Evolutionary conservation across 2,329 filamentous ascomycete genomes (phyloP).

Genomic region (Zasmidium citrigriseum): DNA sequence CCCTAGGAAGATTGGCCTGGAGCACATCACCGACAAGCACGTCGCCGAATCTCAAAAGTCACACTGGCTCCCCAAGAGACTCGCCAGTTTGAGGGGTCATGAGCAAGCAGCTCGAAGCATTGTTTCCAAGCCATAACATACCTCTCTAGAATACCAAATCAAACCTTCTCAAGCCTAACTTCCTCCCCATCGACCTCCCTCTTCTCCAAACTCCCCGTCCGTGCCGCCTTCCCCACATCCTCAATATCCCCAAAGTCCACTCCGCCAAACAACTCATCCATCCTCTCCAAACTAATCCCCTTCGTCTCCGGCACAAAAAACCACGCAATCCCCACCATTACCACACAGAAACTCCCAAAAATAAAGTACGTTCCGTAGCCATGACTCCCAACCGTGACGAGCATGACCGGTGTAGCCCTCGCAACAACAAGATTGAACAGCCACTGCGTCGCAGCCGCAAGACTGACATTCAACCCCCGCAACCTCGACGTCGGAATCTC

Average conservation of each 20-base stretch:
- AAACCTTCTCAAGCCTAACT: conserved; percentile 5
- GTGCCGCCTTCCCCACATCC: conserved; percentile 5
- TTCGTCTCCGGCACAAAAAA: conserved; percentile 74
- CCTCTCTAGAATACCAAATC: too few species aligned
- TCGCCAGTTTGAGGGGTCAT: too few species aligned
- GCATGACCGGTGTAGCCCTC: conserved; percentile 66
- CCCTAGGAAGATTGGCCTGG: too few species aligned
- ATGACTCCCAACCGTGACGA: conserved; percentile 53
- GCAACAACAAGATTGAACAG: conserved; percentile 73
- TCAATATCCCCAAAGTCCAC: conserved; percentile 12
- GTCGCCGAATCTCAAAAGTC: too few species aligned
- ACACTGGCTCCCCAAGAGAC: too few species aligned
- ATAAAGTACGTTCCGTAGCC: conserved; percentile 51
- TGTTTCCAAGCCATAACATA: too few species aligned
- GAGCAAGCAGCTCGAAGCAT: too few species aligned
- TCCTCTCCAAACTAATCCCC: conserved; percentile 39
- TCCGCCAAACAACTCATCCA: conserved; percentile 34
- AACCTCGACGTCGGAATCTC: conserved; percentile 69
- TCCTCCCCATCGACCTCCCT: conserved; percentile 7
- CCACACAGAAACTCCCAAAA: conserved; percentile 60
- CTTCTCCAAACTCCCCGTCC: conserved; percentile 11
- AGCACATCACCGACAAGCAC: too few species aligned
- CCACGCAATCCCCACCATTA: conserved; percentile 62
- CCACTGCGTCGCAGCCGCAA: conserved; percentile 64
- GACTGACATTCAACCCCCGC: conserved; percentile 65